Evolutionary conservation across 768 basidiomycete genomes (phyloP).

Genomic region (Neoboletus brunneissimus): DNA sequence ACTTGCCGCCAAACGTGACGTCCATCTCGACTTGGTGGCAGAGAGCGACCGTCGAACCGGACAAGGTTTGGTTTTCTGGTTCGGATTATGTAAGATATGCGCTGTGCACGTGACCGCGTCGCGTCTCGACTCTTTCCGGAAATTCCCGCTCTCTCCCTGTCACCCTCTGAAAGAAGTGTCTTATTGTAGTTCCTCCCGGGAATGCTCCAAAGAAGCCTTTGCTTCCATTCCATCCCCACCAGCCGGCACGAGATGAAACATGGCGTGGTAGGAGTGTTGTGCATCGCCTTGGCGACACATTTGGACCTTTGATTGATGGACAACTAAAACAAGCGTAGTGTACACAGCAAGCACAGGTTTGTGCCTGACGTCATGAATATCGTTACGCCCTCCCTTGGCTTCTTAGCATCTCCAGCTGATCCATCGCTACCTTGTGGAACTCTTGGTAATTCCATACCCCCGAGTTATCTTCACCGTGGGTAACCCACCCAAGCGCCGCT

Average conservation of each 20-base stretch:
- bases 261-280: background rate
- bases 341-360: background rate
- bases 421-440: conserved; percentile 26
- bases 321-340: background rate
- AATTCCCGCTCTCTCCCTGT: too few species aligned
- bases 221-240: background rate
- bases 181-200: too few species aligned
- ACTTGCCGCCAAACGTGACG: conserved; percentile 67
- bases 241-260: background rate
- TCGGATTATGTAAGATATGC: conserved; percentile 25
- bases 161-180: too few species aligned
- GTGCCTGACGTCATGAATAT: background rate
- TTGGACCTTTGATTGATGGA: background rate
- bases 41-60: background rate
- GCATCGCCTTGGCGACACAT: background rate
- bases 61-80: conserved; percentile 11
- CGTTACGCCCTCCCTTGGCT: conserved; percentile 17
- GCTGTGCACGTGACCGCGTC: conserved; percentile 30
- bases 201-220: background rate
- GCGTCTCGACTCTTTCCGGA: conserved; percentile 10
- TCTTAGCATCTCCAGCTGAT: conserved; percentile 23
- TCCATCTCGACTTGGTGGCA: conserved; percentile 28
- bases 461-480: conserved; percentile 36
- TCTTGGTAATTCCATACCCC: conserved; percentile 30
- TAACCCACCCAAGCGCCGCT: conserved; percentile 40